phyloP scores from a whole-genome alignment of 1,139 yeast species.

The Candida tropicalis region DNA sequence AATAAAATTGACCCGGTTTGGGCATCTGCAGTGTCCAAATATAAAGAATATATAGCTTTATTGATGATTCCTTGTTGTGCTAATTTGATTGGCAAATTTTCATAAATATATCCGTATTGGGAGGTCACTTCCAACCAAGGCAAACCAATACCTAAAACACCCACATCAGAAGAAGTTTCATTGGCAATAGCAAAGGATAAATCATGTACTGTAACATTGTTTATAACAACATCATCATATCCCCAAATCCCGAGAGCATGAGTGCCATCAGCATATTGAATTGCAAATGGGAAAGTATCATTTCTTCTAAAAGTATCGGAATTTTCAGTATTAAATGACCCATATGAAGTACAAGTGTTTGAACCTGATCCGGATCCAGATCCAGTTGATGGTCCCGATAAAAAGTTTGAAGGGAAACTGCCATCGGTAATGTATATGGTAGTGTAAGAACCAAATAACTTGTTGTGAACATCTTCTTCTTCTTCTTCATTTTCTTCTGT shows the following conservation, averaged over 20 bases:
- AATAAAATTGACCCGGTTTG: constrained; percentile 27
- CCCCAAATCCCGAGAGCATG: constrained; percentile 66
- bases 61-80: constrained; percentile 48
- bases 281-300: constrained; percentile 39
- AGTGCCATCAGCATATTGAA: constrained; percentile 65
- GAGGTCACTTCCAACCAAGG: constrained; percentile 50
- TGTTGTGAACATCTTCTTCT: constrained; percentile 2
- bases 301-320: constrained; percentile 38
- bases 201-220: constrained; percentile 39
- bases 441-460: constrained; percentile 8
- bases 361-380: constrained; percentile 10
- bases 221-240: constrained; percentile 43
- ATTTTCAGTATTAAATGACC: constrained; percentile 39
- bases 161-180: constrained; percentile 42
- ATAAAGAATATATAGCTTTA: constrained; percentile 55
- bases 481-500: background rate
- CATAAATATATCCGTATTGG: constrained; percentile 23
- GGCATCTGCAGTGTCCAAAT: constrained; percentile 38
- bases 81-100: constrained; percentile 36
- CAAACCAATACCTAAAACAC: constrained; percentile 60
- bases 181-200: constrained; percentile 57
- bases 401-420: constrained; percentile 6
- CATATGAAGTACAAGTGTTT: constrained; percentile 36
- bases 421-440: constrained; percentile 10
- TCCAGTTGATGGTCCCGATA: too few species aligned